Base-by-base conservation (phyloP, 441 rosid species). In the Erodium texanum region DNA sequence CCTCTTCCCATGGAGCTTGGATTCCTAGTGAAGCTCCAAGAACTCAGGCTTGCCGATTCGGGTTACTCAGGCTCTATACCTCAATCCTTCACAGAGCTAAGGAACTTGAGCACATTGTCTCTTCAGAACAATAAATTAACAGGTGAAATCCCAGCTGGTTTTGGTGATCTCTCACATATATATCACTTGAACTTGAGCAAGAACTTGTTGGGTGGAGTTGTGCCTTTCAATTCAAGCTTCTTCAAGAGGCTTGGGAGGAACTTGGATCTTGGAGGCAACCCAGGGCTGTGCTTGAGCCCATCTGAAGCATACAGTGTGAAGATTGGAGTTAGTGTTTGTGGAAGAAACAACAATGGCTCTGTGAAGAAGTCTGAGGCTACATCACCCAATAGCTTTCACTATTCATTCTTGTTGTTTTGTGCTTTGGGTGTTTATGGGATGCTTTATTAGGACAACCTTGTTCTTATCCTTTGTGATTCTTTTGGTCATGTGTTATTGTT, bases 141-240 rank as follows among this genome's bases (percentile, higher is more conserved):
- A 0, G 98, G 98, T 6, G 83, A 82, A 67, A 89, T 92, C 16
- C 98, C 98, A 0, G 32, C 63, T 0, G 80, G 74, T 18, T 84
- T 92, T 59, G 81, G 73, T 4, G 67, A 65, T 63, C 72, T 92
- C 24, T 74, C 91, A 62, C 91, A 74, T 74, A 83, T 92, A 3
- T 88, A 85, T 62, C 98, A 92, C 85, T 68, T 92, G 81, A 89
- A 92, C 75, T 80, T 92, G 23, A 89, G 95, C 70, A 83, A 84
- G 77, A 92, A 89, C 70, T 69, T 79, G 34, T 61, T 89, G 75
- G 79, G 68, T 41, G 98, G 95, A 1, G 84, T 84, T 7, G 93
- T 88, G 24, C 96, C 96, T 62, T 89, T 89, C 70, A 79, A 80
- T 69, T 71, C 87, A 23, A 84, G 81, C 69, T 89, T 92, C 71